Evolutionary conservation across 495 filamentous ascomycete genomes (phyloP).

Genomic region (Lasiosphaeriaceae sp.): DNA sequence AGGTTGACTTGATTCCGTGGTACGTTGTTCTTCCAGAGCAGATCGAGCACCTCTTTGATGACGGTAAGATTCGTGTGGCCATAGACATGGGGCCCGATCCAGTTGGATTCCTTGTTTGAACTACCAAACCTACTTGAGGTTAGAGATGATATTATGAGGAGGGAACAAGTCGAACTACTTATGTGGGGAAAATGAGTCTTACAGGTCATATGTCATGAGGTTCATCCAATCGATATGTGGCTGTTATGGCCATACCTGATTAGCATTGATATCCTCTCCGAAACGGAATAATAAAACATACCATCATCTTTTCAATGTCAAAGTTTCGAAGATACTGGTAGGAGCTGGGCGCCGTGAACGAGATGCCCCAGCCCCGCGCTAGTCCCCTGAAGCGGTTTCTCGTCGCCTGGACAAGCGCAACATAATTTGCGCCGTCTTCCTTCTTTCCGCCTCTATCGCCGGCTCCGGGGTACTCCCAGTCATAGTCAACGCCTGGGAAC

Average conservation of each 20-base stretch:
- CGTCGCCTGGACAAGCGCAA: slow-evolving; percentile 13
- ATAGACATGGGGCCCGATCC: slow-evolving; percentile 30
- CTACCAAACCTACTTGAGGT: slow-evolving; percentile 22
- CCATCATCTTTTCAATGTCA: slow-evolving; percentile 22
- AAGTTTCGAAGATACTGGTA: slow-evolving; percentile 57
- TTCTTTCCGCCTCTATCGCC: slow-evolving; percentile 33
- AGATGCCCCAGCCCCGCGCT: slow-evolving; percentile 3
- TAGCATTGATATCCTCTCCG: too few relatives aligned
- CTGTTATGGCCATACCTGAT: too few relatives aligned
- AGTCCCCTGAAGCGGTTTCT: neutral
- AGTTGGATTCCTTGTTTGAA: slow-evolving; percentile 24
- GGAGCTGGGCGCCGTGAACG: slow-evolving; percentile 41
- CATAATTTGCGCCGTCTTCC: slow-evolving; percentile 39
- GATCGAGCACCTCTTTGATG: slow-evolving; percentile 44
- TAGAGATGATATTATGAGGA: too few relatives aligned
- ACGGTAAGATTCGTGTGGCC: slow-evolving; percentile 57
- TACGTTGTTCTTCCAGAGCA: slow-evolving; percentile 51
- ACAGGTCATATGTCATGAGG: slow-evolving; percentile 50
- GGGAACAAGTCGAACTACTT: too few relatives aligned
- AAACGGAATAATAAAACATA: too few relatives aligned
- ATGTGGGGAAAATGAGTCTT: too few relatives aligned
- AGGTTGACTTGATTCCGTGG: slow-evolving; percentile 38
- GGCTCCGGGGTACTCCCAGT: slow-evolving; percentile 45
- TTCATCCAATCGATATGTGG: neutral
- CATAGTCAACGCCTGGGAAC: slow-evolving; percentile 36